These are phyloP conservation scores for Aspergillus clavatus DNA, from an alignment of 2,329 filamentous ascomycete species.

Conservation along the genomic window DNA sequence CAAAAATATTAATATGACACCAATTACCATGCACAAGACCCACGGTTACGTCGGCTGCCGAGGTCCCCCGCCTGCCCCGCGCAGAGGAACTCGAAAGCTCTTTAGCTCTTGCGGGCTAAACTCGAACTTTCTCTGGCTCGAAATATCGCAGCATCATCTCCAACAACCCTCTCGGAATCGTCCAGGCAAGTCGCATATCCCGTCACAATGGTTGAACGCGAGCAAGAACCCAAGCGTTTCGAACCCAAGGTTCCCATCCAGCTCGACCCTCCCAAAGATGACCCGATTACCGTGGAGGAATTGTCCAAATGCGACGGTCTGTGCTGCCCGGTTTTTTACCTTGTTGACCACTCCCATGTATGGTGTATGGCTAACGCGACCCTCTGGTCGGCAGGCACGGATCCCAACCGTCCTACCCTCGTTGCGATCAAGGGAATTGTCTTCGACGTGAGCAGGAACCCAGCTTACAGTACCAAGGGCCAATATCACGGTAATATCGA, in stretches of 20 bases:
- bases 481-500: conserved; percentile 72
- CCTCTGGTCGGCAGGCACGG: conserved; percentile 26
- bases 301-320: conserved; percentile 78
- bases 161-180: background rate
- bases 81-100: too few relatives aligned
- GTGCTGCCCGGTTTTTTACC: conserved; percentile 25
- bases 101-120: background rate
- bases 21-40: too few relatives aligned
- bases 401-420: conserved; percentile 49
- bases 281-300: conserved; percentile 75
- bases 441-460: conserved; percentile 89
- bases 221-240: conserved; percentile 34
- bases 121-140: background rate
- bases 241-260: conserved; percentile 42
- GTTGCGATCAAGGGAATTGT: conserved; percentile 78
- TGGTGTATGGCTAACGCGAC: background rate
- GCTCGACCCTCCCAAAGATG: conserved; percentile 79
- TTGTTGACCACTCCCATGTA: too few relatives aligned
- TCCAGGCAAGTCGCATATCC: background rate
- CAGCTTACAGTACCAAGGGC: conserved; percentile 75
- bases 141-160: conserved; percentile 1
- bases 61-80: conserved; percentile 24
- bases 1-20: too few relatives aligned
- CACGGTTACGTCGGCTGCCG: conserved; percentile 14
- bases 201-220: conserved; percentile 27